Evolutionary conservation across 257 asterid genomes (phyloP), one percentile per base, ranked within the genome.

Genomic region (Plantago major): DNA sequence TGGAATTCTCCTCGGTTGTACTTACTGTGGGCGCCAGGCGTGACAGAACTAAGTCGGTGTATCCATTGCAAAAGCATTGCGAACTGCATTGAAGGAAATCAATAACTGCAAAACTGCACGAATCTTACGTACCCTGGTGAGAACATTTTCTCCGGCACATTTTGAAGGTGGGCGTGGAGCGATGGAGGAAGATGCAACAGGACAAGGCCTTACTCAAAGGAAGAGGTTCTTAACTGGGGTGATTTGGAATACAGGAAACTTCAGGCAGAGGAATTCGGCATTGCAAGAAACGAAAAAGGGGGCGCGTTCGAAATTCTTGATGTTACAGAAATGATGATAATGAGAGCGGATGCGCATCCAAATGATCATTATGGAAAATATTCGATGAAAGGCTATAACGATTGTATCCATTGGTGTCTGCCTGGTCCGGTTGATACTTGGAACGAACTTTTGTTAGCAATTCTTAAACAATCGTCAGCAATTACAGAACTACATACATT

Each of bases 281-380:
- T 37, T 15, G 76, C 74, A 0, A 70, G 45, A 47, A 61, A 60
- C 22, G 53, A 14, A n/a, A n/a, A n/a, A 54, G 69, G 75, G 11
- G 48, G 30, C 7, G 47, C 9, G 18, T 79, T 71, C 33, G 78
- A 73, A 43, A 15, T 79, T 26, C 15, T 81, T 12, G 87, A 81
- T 50, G n/a, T 78, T n/a, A 78, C 82, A 0, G 59, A 73, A 30
- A 76, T 74, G 14, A 81, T 78, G 84, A 44, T 64, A 14, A 70
- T 73, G 82, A 75, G 84, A 64, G 65, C 82, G 0, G 87, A 81
- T 50, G 84, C 70, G 7, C 87, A 75, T 65, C 86, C 83, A 3
- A 83, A 75, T 10, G 38, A 68, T 7, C 52, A 69, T 46, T 73
- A 82, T 74, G 73, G 79, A 0, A 71, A 70, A 26, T 58, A 62